phyloP scores from a whole-genome alignment of 148 eudicot genomes.

The Arctostaphylos glauca region DNA sequence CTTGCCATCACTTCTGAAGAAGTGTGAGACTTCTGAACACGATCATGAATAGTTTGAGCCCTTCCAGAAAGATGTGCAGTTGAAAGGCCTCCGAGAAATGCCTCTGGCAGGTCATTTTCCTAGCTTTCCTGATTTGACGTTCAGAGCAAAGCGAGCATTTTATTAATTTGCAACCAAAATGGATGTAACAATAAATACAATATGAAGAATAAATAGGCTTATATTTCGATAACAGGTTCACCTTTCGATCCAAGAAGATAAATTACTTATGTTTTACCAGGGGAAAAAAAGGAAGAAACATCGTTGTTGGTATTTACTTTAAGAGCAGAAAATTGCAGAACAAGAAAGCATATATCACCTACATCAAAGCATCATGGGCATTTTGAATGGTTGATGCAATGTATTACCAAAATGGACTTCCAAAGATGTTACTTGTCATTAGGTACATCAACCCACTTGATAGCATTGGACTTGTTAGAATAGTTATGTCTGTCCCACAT shows the following conservation, averaged over 20 bases:
- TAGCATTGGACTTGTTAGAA: not conserved
- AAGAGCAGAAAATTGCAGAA: not conserved
- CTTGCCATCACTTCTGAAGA: slow-evolving; percentile 5
- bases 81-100: slow-evolving; percentile 75
- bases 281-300: not conserved
- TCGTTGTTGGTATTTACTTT: not conserved
- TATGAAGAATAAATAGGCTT: not conserved
- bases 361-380: not conserved
- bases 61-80: slow-evolving; percentile 79
- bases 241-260: not conserved
- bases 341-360: slow-evolving; percentile 1
- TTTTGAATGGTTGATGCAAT: not conserved
- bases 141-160: not conserved
- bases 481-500: too few relatives aligned
- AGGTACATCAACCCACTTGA: not conserved
- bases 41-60: slow-evolving; percentile 69
- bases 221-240: not conserved
- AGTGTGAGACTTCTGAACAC: slow-evolving; percentile 20
- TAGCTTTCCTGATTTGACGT: slow-evolving; percentile 38
- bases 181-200: not conserved
- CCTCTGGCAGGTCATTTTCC: slow-evolving; percentile 53
- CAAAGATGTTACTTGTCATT: not conserved
- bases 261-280: not conserved
- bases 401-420: not conserved
- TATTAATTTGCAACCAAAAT: not conserved